Evolutionary conservation across 2,329 filamentous ascomycete genomes (phyloP), one percentile per base, ranked within the genome.

Genomic region (Colletotrichum coccodes): DNA sequence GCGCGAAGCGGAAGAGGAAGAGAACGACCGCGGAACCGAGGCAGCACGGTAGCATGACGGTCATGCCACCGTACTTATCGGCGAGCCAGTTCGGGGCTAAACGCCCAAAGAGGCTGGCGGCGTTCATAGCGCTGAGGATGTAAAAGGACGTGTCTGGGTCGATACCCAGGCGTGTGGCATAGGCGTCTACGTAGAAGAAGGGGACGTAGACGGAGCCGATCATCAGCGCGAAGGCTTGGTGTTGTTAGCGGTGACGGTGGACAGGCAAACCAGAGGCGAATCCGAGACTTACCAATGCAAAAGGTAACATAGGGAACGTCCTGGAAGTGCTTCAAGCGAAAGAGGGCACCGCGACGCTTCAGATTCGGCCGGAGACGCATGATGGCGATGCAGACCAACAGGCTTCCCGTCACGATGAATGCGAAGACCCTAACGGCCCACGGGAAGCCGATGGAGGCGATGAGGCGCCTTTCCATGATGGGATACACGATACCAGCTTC

Each of bases 61-160:
- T 72, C 54, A 71, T 66, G 16, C 66, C 70, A 14, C 68, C 71
- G 40, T 66, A 59, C 21, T 60, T 50, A 23, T 67, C 70, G 18
- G 70, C 70, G 11, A 72, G 32, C 67, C 60, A 71, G 59, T 70
- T 72, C 5, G 71, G 71, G 1, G 64, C 58, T 18, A 72, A 53
- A 8, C 71, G 71, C 9, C 71, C 70, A 4, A 72, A 42, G 18
- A 71, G 63, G 23, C 62, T 71, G 7, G 62, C 71, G 7, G 70
- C 70, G 42, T 72, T 72, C 42, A 72, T 62, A 47, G 71, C 66
- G 38, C 70, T 58, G 12, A 72, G 64, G 18, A 72, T 49, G 54
- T 71, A 71, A 42, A 53, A 58, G 11, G 70, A 67, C 18, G 69
- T 53, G 26, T 38, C 28, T 3, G 21, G 38, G 40, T 71, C 59